Evolutionary conservation across 2,329 filamentous ascomycete genomes (phyloP).

Genomic region (Berkeleyomyces rouxiae): DNA sequence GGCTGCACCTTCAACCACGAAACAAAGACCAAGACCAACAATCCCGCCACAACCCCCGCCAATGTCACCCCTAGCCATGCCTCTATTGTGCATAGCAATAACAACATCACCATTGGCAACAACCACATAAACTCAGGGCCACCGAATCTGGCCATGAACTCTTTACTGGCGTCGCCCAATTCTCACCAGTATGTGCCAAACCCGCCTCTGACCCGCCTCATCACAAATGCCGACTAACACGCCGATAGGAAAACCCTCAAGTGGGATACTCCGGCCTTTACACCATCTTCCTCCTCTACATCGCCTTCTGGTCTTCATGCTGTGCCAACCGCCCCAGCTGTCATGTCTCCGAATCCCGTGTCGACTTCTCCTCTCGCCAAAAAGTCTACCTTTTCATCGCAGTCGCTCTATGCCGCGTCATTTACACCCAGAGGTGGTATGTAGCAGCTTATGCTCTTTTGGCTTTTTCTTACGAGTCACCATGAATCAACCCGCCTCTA

Average conservation of each 20-base stretch:
- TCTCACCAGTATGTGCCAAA: conserved; percentile 8
- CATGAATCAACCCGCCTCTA: conserved; percentile 12
- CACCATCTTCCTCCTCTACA: conserved; percentile 35
- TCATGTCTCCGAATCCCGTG: conserved; percentile 7
- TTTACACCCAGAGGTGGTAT: conserved; percentile 54
- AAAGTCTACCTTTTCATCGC: conserved; percentile 68
- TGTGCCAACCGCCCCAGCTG: conserved; percentile 5
- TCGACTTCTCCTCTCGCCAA: conserved; percentile 26
- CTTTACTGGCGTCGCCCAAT: conserved; percentile 8
- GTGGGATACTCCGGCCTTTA: conserved; percentile 93
- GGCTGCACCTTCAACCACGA: conserved; percentile 85
- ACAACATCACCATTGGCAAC: background rate
- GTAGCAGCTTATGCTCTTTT: background rate
- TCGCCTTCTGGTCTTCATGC: conserved; percentile 11
- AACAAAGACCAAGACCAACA: conserved; percentile 30
- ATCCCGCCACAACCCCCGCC: conserved; percentile 2
- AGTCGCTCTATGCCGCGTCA: conserved; percentile 73
- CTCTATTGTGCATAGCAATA: conserved; percentile 14
- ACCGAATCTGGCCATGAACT: conserved; percentile 3
- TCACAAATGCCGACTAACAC: background rate
- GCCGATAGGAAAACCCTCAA: conserved; percentile 37
- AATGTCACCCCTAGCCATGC: conserved; percentile 7
- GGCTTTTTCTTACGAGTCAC: background rate
- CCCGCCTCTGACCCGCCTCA: background rate
- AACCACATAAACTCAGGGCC: conserved; percentile 2